Evolutionary conservation across 805 yeast species (phyloP).

Genomic region (Candida insectalens): DNA sequence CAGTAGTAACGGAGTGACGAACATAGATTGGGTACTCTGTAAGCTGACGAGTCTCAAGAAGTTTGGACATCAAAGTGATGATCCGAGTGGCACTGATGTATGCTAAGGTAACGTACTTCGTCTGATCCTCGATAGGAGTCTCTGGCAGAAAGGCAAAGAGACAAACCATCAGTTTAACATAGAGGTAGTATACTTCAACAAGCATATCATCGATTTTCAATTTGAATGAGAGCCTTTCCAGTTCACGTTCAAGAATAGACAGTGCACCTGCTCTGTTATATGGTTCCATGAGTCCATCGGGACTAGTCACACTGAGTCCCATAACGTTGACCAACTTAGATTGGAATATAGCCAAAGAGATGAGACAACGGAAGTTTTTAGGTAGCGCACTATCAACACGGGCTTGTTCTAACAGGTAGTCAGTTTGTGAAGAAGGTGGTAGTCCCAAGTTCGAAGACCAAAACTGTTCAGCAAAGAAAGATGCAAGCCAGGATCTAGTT

Average conservation of each 20-base stretch:
- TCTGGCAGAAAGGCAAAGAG: slow-evolving; percentile 89
- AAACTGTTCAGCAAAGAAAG: slow-evolving; percentile 80
- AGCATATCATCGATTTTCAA: slow-evolving; percentile 57
- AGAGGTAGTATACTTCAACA: slow-evolving; percentile 69
- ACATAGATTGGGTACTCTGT: slow-evolving; percentile 82
- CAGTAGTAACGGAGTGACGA: slow-evolving; percentile 76
- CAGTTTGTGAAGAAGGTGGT: slow-evolving; percentile 81
- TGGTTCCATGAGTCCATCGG: slow-evolving; percentile 85
- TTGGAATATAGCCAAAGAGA: slow-evolving; percentile 72
- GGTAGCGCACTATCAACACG: slow-evolving; percentile 60
- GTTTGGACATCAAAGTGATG: slow-evolving; percentile 64
- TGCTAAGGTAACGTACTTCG: slow-evolving; percentile 72
- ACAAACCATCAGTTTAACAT: slow-evolving; percentile 73
- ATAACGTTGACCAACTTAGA: slow-evolving; percentile 73
- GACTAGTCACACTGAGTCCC: slow-evolving; percentile 78
- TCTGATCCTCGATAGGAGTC: slow-evolving; percentile 79
- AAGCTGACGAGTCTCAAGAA: slow-evolving; percentile 58
- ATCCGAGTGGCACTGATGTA: slow-evolving; percentile 74
- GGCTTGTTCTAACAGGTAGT: slow-evolving; percentile 72
- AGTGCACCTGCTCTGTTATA: slow-evolving; percentile 72
- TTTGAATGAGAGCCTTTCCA: slow-evolving; percentile 60
- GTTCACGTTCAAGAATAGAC: slow-evolving; percentile 67
- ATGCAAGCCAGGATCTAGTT: slow-evolving; percentile 85
- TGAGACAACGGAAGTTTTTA: slow-evolving; percentile 57
- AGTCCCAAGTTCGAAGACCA: slow-evolving; percentile 84